phyloP scores from a whole-genome alignment of 2,329 filamentous ascomycete species.

The Fusarium tricinctum region DNA sequence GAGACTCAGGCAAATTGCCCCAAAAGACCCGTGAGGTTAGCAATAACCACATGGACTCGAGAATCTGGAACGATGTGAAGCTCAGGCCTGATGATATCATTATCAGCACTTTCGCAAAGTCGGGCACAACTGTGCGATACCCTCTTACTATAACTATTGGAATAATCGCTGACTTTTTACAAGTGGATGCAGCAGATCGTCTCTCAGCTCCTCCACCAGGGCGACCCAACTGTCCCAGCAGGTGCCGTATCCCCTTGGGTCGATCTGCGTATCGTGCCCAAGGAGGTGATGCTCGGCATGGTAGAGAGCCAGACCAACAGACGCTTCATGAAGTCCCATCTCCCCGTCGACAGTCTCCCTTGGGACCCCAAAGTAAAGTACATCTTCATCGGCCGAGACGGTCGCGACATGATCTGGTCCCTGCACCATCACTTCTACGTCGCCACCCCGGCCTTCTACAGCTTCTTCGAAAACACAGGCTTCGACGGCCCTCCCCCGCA shows the following conservation, averaged over 20 bases:
- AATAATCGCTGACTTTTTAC: rapidly evolving
- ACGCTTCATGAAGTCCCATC: slow-evolving; percentile 22
- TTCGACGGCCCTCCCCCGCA: neutral
- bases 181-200: slow-evolving; percentile 31
- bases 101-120: slow-evolving; percentile 19
- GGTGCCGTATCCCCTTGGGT: slow-evolving; percentile 17
- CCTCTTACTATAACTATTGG: rapidly evolving
- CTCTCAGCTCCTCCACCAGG: slow-evolving; percentile 12
- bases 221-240: slow-evolving; percentile 1
- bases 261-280: slow-evolving; percentile 11
- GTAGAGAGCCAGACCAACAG: slow-evolving; percentile 8
- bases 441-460: slow-evolving; percentile 18
- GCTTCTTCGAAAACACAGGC: slow-evolving; percentile 4
- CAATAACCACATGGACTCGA: slow-evolving; percentile 28
- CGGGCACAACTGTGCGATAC: slow-evolving; percentile 15
- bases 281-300: neutral
- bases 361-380: slow-evolving; percentile 17
- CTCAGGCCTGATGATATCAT: slow-evolving; percentile 26
- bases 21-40: slow-evolving; percentile 22
- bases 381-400: slow-evolving; percentile 22
- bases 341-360: slow-evolving; percentile 6
- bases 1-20: slow-evolving; percentile 2
- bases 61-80: slow-evolving; percentile 17
- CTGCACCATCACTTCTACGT: slow-evolving; percentile 8
- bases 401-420: slow-evolving; percentile 26